These are phyloP conservation scores for Apiospora pterosperma DNA, from an alignment of 2,329 filamentous ascomycete species.

Conservation along the genomic window DNA sequence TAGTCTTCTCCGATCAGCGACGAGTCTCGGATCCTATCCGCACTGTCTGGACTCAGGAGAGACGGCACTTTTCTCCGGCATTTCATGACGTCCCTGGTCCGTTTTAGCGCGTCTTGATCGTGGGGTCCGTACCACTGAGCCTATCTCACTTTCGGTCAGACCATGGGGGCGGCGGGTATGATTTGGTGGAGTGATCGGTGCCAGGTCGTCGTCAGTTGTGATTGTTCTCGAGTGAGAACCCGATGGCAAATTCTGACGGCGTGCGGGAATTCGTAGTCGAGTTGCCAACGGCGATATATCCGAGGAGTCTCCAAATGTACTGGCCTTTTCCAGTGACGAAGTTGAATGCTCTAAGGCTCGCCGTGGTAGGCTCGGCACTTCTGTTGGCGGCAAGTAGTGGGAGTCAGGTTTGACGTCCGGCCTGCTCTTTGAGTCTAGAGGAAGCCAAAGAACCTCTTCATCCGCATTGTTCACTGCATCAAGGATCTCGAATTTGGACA, in stretches of 20 bases:
- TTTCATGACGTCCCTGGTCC: slow-evolving; percentile 5
- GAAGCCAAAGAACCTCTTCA: neutral
- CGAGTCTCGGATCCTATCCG: slow-evolving; percentile 24
- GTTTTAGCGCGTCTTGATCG: neutral
- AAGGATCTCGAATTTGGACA: slow-evolving; percentile 32
- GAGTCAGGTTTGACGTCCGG: neutral
- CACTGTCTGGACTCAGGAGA: slow-evolving; percentile 13
- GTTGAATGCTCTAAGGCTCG: neutral
- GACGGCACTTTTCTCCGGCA: slow-evolving; percentile 4
- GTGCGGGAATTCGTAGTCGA: slow-evolving; percentile 5
- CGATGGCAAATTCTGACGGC: neutral
- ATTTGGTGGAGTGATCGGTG: neutral
- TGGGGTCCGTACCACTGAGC: neutral
- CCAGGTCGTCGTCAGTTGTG: neutral
- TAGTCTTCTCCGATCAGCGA: slow-evolving; percentile 27
- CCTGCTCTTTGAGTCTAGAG: neutral
- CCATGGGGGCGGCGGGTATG: neutral
- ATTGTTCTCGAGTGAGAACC: neutral
- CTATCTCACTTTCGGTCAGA: neutral
- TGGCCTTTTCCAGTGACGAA: neutral
- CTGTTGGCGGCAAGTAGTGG: neutral
- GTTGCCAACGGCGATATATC: neutral
- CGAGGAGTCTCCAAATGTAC: neutral
- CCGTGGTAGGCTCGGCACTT: neutral
- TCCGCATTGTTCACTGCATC: slow-evolving; percentile 22